These are phyloP conservation scores for Beta lomatogona DNA, from an alignment of 179 eudicot species.

Conservation along the genomic window DNA sequence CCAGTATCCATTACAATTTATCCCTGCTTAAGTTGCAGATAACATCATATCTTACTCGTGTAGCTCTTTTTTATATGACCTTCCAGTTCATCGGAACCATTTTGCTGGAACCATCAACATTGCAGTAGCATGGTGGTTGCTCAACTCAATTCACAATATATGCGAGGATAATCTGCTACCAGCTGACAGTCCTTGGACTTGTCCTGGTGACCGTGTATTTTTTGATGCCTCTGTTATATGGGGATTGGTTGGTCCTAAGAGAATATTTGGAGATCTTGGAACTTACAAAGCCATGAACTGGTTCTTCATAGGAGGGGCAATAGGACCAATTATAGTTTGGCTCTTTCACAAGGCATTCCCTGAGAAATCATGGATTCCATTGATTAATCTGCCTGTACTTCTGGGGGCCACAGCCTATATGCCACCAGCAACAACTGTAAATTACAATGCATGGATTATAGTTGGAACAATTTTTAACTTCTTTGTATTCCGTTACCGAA, in stretches of 20 bases:
- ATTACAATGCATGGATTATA: slow-evolving; percentile 82
- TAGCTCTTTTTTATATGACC: slow-evolving; percentile 10
- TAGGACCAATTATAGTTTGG: slow-evolving; percentile 83
- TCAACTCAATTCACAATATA: slow-evolving; percentile 63
- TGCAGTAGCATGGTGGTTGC: slow-evolving; percentile 87
- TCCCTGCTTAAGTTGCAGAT: background rate
- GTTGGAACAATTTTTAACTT: slow-evolving; percentile 89
- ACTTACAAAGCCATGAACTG: slow-evolving; percentile 76
- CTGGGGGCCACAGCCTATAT: slow-evolving; percentile 85
- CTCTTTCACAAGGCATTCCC: slow-evolving; percentile 78
- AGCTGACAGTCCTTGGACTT: slow-evolving; percentile 90
- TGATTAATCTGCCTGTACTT: slow-evolving; percentile 87
- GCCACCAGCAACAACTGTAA: slow-evolving; percentile 87
- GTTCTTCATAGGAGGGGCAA: slow-evolving; percentile 83
- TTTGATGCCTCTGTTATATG: slow-evolving; percentile 95
- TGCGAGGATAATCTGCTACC: slow-evolving; percentile 72
- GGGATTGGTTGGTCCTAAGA: slow-evolving; percentile 86
- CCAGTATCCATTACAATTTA: background rate
- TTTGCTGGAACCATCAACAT: slow-evolving; percentile 86
- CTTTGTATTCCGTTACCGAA: slow-evolving; percentile 72
- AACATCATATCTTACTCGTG: slow-evolving; percentile 10
- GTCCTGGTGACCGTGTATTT: slow-evolving; percentile 80
- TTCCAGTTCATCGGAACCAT: slow-evolving; percentile 83
- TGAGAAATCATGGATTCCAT: slow-evolving; percentile 74
- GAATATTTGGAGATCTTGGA: slow-evolving; percentile 76